Evolutionary conservation across 352 stramenopile genomes (phyloP).

Genomic region (Globisporangium okanoganense): DNA sequence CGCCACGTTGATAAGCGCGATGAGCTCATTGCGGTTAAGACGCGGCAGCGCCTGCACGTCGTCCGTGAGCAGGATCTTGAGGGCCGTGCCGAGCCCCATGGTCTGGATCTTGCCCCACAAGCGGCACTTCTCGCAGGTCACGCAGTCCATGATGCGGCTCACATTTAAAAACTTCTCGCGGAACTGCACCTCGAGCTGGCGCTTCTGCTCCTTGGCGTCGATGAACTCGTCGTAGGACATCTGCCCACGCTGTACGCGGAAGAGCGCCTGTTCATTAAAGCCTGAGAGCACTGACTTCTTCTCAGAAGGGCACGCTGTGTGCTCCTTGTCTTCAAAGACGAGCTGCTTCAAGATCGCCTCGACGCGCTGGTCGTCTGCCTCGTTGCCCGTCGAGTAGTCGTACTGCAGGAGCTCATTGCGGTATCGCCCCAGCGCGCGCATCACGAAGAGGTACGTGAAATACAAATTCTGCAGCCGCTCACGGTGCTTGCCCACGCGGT

Average conservation of each 20-base stretch:
- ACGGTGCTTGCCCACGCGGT: conserved; percentile 89
- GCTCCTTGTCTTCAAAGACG: conserved; percentile 53
- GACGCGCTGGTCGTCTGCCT: conserved; percentile 71
- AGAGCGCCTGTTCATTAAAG: conserved; percentile 89
- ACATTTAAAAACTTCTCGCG: conserved; percentile 97
- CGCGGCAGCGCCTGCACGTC: conserved; percentile 68
- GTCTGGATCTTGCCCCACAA: conserved; percentile 98
- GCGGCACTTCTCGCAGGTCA: conserved; percentile 98
- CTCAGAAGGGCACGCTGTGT: conserved; percentile 45
- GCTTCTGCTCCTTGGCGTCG: conserved; percentile 59
- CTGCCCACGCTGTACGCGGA: conserved; percentile 53
- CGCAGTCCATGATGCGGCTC: conserved; percentile 97
- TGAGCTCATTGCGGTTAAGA: conserved; percentile 95
- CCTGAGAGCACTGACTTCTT: conserved; percentile 71
- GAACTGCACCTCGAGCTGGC: conserved; percentile 66
- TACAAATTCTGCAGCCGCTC: conserved; percentile 98
- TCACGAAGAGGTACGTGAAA: conserved; percentile 97
- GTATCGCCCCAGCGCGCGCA: conserved; percentile 94
- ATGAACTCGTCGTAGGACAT: conserved; percentile 56
- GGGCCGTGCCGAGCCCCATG: conserved; percentile 94
- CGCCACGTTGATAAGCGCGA: conserved; percentile 96
- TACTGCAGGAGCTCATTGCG: conserved; percentile 91
- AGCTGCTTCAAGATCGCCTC: conserved; percentile 66
- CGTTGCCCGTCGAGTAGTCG: conserved; percentile 94
- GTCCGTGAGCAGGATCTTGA: conserved; percentile 96